Percentiles rank a stretch among this genome's conserved stretches.
Conservation (phyloP, 2,329 filamentous ascomycete species). For the Eutypa lata region DNA sequence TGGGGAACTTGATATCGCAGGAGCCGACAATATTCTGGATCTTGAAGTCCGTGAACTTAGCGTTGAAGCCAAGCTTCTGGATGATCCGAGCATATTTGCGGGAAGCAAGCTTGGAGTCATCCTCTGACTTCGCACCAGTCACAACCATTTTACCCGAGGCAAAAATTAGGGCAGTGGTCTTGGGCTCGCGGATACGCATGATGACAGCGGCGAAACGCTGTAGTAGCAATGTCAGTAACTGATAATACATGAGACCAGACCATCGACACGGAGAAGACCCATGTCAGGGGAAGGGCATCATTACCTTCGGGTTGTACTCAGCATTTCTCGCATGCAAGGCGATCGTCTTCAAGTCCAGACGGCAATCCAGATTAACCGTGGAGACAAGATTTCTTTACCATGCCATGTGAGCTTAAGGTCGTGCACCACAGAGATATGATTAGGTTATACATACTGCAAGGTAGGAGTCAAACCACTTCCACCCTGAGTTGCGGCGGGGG, state of each 20-base stretch:
- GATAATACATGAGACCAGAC: conserved; percentile 9
- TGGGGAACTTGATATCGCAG: conserved; percentile 99
- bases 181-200: conserved; percentile 98
- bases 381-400: conserved; percentile 91
- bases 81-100: conserved; percentile 99
- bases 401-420: conserved; percentile 50
- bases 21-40: conserved; percentile 99
- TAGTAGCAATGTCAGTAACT: conserved; percentile 31
- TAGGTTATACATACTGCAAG: conserved; percentile 84
- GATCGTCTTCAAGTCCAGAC: conserved; percentile 97
- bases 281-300: conserved; percentile 28
- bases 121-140: conserved; percentile 95
- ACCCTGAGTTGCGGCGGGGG: conserved; percentile 76
- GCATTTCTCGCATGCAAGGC: conserved; percentile 96
- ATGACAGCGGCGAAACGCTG: conserved; percentile 99
- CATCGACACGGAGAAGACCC: conserved; percentile 3
- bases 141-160: conserved; percentile 99
- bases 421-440: conserved; percentile 32
- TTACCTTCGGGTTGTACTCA: conserved; percentile 97
- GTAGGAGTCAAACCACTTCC: conserved; percentile 89
- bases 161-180: conserved; percentile 97
- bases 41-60: conserved; percentile 99
- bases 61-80: conserved; percentile 98
- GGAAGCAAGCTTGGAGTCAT: conserved; percentile 94
- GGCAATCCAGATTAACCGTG: conserved; percentile 96